Base-by-base conservation (phyloP, 441 rosid genomes). In the Pelargonium citronellum region DNA sequence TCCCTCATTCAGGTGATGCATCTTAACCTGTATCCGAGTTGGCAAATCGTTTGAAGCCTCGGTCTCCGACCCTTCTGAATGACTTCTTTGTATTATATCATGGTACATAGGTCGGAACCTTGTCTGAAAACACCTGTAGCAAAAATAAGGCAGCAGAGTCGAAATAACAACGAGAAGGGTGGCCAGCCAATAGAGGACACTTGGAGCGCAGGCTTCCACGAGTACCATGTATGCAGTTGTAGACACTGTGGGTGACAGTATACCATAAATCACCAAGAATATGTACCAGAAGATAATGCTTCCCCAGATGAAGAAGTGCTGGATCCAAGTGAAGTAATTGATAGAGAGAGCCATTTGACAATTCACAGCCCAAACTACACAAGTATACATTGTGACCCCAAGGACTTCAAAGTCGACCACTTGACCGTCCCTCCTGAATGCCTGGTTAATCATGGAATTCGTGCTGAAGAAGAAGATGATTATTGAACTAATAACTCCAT, bases 251-350 rank as follows among this genome's bases (percentile, higher is more conserved):
- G 66, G 66, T 5, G 39, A 11, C 75, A 69, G 34, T 67, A 70
- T 27, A 62, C 99, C 99, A 16, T 92, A 95, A 11, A 86, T 87
- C 78, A 92, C 66, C 73, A 95, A 89, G 89, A 95, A 95, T 24
- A 90, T 72, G 69, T 91, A 92, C 96, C 97, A 95, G 30, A 85
- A 69, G 30, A 78, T 43, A 19, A 95, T 82, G 68, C 92, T 88
- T 3, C 97, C 99, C 99, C 98, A 95, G 39, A 95, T 88, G 73
- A 91, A 85, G 77, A 94, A 79, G 79, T 90, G 97, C 69, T 94
- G 99, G 34, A 30, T 30, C 34, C 34, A 30, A 89, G 55, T 49
- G 55, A 49, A 49, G 55, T 49, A 49, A n/a, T 67, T 87, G 75
- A 95, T 72, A 3, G 96, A 87, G 11, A 95, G 73, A 11, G 92